Evolutionary conservation across 1,284 basidiomycete species (phyloP), one percentile per base, ranked within the genome.

Genomic region (Naganishia sp.): DNA sequence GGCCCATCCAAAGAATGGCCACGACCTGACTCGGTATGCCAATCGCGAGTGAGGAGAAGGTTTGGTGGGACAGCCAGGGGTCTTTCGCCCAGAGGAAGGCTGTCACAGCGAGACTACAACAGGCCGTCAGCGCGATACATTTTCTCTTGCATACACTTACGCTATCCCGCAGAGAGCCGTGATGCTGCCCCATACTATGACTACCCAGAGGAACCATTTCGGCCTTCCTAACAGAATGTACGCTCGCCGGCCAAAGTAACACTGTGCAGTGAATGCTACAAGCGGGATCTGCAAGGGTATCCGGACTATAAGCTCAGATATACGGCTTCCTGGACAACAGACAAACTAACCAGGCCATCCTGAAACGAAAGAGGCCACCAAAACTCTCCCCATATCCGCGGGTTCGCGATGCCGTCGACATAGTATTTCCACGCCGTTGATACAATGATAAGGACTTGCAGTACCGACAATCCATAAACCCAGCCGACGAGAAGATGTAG

Each of bases 1-100:
- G 54, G 15, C 73, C 75, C 73, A 76, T 74, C 75, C 75, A 76
- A 31, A 69, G 66, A 49, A 76, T 76, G 2, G 74, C 74, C 32
- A 76, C 75, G n/a, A 72, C 68, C 55, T 75, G 72, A 7, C 71
- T 73, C 6, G 73, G 74, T 15, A 72, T 57, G 31, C 73, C 71
- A 60, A 75, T 74, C 7, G 49, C 42, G 4, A 72, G 70, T 9
- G 54, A 45, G 18, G 66, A 43, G 51, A 72, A 69, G 0, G 25
- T 5, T 54, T 68, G 47, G 42, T 63, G 17, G 10, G 68, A 63
- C 13, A 74, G 71, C 63, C 67, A 74, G 0, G 75, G 74, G 18
- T 72, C 63, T 35, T 72, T 39, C 10, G 72, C 64, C 75, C 75
- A 76, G 25, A 72, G 46, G 31, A 69, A 69, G 17, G 75, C 73